Base-by-base conservation (phyloP, 176 grass and related monocot genomes). In the Dendrocalamus sinicus region DNA sequence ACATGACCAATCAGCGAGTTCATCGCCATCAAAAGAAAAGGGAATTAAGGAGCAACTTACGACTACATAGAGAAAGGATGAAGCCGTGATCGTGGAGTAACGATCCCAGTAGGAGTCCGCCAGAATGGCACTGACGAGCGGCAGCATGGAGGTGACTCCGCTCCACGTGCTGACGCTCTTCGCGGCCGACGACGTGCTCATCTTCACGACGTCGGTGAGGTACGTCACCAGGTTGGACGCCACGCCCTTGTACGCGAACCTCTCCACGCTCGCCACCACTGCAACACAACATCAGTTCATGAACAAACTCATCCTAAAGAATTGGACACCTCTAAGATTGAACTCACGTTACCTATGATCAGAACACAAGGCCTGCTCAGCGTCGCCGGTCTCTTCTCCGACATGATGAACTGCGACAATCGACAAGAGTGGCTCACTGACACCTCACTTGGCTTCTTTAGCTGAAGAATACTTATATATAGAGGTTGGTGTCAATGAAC, bases 191-290 rank as follows among this genome's bases (percentile, higher is more conserved):
- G 96, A 83, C 54, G 92, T 88, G 93, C 88, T 99, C 92, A 96
- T 99, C 71, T 84, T 79, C 24, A 96, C 90, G 5, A 94, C 90
- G 66, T 80, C 72, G 37, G 93, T 94, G 32, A 99, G 91, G 81
- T 96, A 96, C 7, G 88, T 96, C 78, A 95, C 91, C 90, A 98
- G 79, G 77, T 98, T 98, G 9, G 91, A 98, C 50, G 91, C 83
- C 88, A 98, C 84, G 14, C 96, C 96, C 82, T 98, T 98, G 90
- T 95, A 92, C 12, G 91, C 86, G 77, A 98, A 95, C 80, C 96
- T 85, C 75, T 95, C 91, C 80, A 90, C 93, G 62, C 96, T 74
- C 7, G 96, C 96, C 83, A 95, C 92, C 90, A 86, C 96, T 98
- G 86, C 88, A 78, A 28, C 28, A 9, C 23, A 54, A 19, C 6